Evolutionary conservation across 2,329 filamentous ascomycete species (phyloP), one percentile per base, ranked within the genome.

Genomic region (Trichoderma sp.): DNA sequence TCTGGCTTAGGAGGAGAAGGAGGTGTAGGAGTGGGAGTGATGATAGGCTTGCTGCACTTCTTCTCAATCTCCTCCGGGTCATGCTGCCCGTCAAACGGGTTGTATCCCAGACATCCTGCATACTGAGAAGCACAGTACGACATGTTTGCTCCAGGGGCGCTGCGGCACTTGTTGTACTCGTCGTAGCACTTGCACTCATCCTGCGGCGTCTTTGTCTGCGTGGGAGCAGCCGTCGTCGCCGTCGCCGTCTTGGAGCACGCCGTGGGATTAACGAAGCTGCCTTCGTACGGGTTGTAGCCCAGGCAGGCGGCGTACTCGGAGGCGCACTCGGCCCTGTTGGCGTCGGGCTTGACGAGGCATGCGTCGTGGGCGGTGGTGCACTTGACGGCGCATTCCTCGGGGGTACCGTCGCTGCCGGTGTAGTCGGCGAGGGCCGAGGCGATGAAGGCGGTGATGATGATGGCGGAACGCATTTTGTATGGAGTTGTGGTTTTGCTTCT

Each of bases 301-400:
- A 71, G 60, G 60, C 69, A 71, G 8, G 7, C 30, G 21, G 69
- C 69, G 32, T 75, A 77, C 56, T 75, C 28, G 32, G 76, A 73
- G n/a, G 74, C 75, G 64, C 78, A 79, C 8, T 26, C 36, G 6
- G 77, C 72, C 71, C 73, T 73, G 75, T 79, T 76, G 68, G 75
- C 71, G 57, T 63, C 28, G 18, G 64, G 56, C 18, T 57, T 24
- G 26, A 39, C 51, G 34, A 28, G 9, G 39, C 43, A 69, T 11
- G 24, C 34, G 62, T 68, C 60, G 58, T 58, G 60, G 9, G 63
- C 57, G 24, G 53, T 32, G 18, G 32, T 43, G 47, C 73, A 68
- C n/a, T 64, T 51, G 8, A 30, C 32, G 34, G 57, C 66, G 30
- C 58, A 64, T 5, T 63, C 47, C 26, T 73, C 71, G 15, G 58